Evolutionary conservation across 2,329 filamentous ascomycete species (phyloP), one percentile per base, ranked within the genome.

Genomic region (Tolypocladium paradoxum): DNA sequence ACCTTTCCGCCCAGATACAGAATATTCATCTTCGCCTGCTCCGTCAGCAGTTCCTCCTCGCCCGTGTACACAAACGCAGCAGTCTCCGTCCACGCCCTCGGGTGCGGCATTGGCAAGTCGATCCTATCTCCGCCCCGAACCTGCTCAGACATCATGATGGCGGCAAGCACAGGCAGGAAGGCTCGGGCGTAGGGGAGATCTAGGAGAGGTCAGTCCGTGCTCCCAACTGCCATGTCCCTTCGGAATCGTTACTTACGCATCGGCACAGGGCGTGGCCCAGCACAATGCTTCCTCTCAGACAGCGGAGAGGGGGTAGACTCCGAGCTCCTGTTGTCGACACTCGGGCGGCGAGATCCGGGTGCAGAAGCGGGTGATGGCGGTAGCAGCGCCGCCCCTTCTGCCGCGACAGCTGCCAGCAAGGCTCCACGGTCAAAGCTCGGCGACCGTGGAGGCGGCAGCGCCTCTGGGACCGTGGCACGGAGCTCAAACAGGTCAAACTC

Each of bases 61-160:
- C 76, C 76, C 0, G 75, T 79, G 61, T 83, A 83, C 29, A 80
- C 69, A 58, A 79, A 77, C 4, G 69, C 66, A n/a, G 81, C 68
- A 0, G 80, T 82, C 52, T 78, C 73, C 2, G 64, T 60, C 81
- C 81, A 85, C 8, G 70, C 75, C 50, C 75, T 73, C 1, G 81
- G 80, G 53, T 76, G 70, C 1, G 81, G 81, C 52, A 85, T 57
- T 0, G 81, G 80, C 11, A 84, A 67, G 57, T 83, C 79, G 50
- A 85, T 70, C 2, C 70, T 68, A 58, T 83, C 81, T 31, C 78
- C 75, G 27, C 71, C 69, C 16, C 67, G 65, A 24, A 83, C 70
- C 58, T 77, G 70, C 5, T 76, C 73, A 0, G 78, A 82, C 35
- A 77, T 68, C 57, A 85, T 75, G 48, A 84, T 65, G 2, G 76